A percentile compares a stretch with the other conserved stretches of the same genome.
These are phyloP conservation scores for Pseudocercospora fijiensis DNA, from an alignment of 2,329 filamentous ascomycete genomes.

Conservation along the genomic window DNA sequence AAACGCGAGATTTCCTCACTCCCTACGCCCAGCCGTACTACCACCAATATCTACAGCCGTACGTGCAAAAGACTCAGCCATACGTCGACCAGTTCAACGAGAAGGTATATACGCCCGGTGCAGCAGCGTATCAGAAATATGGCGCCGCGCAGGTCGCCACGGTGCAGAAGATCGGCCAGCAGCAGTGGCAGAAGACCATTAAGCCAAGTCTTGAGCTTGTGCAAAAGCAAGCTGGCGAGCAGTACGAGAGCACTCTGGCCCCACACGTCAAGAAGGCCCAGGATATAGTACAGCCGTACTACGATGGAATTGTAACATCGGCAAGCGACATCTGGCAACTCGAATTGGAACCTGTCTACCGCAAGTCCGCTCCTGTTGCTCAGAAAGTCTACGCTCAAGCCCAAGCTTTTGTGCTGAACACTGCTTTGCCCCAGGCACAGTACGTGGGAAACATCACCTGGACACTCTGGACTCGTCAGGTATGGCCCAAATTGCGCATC, in stretches of 20 bases:
- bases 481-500: slow-evolving; percentile 78
- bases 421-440: slow-evolving; percentile 68
- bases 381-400: slow-evolving; percentile 65
- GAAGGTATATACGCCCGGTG: slow-evolving; percentile 66
- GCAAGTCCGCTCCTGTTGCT: slow-evolving; percentile 70
- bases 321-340: slow-evolving; percentile 68
- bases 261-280: slow-evolving; percentile 69
- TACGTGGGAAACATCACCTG: slow-evolving; percentile 69
- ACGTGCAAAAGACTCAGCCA: slow-evolving; percentile 72
- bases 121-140: slow-evolving; percentile 64
- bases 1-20: slow-evolving; percentile 63
- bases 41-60: slow-evolving; percentile 75
- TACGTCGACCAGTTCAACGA: slow-evolving; percentile 63
- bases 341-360: slow-evolving; percentile 72
- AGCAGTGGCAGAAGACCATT: slow-evolving; percentile 76
- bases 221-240: slow-evolving; percentile 58
- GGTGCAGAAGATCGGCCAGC: slow-evolving; percentile 63
- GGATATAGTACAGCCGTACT: slow-evolving; percentile 67
- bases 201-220: slow-evolving; percentile 71
- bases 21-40: slow-evolving; percentile 87
- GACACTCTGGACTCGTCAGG: slow-evolving; percentile 68
- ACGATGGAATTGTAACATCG: slow-evolving; percentile 62
- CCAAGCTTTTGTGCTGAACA: slow-evolving; percentile 65
- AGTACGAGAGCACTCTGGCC: slow-evolving; percentile 70
- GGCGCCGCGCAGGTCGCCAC: slow-evolving; percentile 71